A percentile compares a stretch with the other conserved stretches of the same genome.
These are phyloP conservation scores for Arctium lappa DNA, from an alignment of 129 eudicot species.

Conservation along the genomic window DNA sequence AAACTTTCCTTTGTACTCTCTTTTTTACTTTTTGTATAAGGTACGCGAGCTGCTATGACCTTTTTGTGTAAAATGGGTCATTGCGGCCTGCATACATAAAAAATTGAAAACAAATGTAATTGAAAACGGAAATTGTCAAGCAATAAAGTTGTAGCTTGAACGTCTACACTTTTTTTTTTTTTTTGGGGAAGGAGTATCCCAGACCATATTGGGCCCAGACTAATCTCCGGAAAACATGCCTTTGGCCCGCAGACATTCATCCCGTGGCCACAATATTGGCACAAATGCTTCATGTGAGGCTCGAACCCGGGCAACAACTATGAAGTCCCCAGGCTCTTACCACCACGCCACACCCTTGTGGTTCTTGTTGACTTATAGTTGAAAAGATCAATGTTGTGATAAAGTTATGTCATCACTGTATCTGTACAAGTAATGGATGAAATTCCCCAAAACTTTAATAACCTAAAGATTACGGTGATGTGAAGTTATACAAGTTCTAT, in stretches of 20 bases:
- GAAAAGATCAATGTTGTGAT: constrained; percentile 8
- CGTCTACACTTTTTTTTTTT: too few species aligned
- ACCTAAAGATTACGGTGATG: too few species aligned
- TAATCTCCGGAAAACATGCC: too few species aligned
- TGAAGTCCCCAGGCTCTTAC: too few species aligned
- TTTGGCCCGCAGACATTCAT: too few species aligned
- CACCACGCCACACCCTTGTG: background rate
- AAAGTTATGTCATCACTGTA: background rate
- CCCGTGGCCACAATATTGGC: too few species aligned
- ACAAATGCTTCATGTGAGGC: too few species aligned
- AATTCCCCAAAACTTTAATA: background rate
- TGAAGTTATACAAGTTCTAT: too few species aligned
- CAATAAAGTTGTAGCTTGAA: background rate
- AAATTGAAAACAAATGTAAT: too few species aligned
- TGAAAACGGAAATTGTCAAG: background rate
- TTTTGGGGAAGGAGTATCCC: too few species aligned
- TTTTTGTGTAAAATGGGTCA: background rate
- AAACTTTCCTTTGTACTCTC: background rate
- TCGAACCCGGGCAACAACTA: too few species aligned
- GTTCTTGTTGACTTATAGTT: background rate
- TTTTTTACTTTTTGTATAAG: background rate
- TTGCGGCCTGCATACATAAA: background rate
- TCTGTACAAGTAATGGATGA: background rate
- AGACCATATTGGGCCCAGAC: too few species aligned
- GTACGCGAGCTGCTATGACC: background rate